These are phyloP conservation scores for Streptanthus diversifolius DNA, from an alignment of 345 rosid genomes.

Conservation along the genomic window DNA sequence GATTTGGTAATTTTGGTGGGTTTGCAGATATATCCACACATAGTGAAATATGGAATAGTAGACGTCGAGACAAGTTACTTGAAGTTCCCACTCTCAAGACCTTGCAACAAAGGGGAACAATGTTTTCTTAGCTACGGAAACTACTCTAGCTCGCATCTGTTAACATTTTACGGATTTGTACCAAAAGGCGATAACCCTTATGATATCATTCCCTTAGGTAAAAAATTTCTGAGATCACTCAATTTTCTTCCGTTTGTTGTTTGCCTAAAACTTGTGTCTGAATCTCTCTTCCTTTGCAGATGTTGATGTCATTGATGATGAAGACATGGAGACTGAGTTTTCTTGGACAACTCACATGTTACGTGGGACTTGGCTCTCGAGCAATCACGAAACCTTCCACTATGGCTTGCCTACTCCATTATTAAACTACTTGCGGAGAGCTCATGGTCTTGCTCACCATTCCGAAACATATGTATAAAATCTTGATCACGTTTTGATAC, in stretches of 20 bases:
- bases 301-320: conserved; percentile 51
- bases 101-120: conserved; percentile 66
- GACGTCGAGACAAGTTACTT: conserved; percentile 55
- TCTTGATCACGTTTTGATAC: neutral
- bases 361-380: conserved; percentile 89
- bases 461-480: conserved; percentile 27
- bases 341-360: conserved; percentile 77
- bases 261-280: neutral
- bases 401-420: conserved; percentile 83
- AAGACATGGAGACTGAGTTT: conserved; percentile 39
- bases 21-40: conserved; percentile 68
- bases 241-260: neutral
- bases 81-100: conserved; percentile 75
- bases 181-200: conserved; percentile 78
- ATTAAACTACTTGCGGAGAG: conserved; percentile 56
- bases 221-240: neutral
- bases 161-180: conserved; percentile 83
- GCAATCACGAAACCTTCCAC: conserved; percentile 56
- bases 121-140: conserved; percentile 91
- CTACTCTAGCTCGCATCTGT: conserved; percentile 72
- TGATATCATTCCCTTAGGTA: conserved; percentile 87
- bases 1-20: neutral
- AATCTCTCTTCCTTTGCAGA: conserved; percentile 43
- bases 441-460: conserved; percentile 49
- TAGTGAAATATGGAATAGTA: conserved; percentile 76